Base-by-base conservation (phyloP, 1,284 basidiomycete genomes). In the Ceratobasidium sp. region DNA sequence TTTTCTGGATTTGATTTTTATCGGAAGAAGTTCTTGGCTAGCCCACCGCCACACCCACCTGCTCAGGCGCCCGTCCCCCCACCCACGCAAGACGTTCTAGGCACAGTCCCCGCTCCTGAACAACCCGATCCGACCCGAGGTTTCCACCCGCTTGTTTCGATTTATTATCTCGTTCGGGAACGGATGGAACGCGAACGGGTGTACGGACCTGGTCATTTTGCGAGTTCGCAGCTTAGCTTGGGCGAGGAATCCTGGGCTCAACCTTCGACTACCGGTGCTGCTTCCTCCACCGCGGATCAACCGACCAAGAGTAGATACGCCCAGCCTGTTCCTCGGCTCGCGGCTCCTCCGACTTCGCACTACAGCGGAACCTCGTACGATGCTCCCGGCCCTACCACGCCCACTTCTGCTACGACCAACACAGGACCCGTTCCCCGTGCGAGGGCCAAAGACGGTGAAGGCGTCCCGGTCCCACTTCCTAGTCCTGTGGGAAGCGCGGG, bases 1-100 rank as follows among this genome's bases (percentile, higher is more conserved):
- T 98, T 99, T 85, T 96, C 95, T 33, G 97, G 97, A 2, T 95
- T 99, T 83, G 97, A 98, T 83, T 98, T 97, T 84, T 98, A 98
- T 84, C 90, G 94, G 46, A 92, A 94, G 82, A 98, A 97, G 86
- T 86, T 99, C 60, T 96, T 97, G 85, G 91, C 93, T 0, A 90
- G 91, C 87, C 86, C 71, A 92, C 91, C 3, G 88, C 88, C 81
- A 88, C 89, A 0, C 88, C 90, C 78, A 84, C 88, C 5, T 18
- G 87, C 87, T 15, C 28, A 51, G 6, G 39, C 68, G 23, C 15
- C 58, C 26, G 23, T 28, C 3, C 87, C 69, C 82, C 84, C 3
- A 87, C 88, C 6, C 86, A 89, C 70, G 82, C 83, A 42, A 89
- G 90, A 84, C 81, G 84, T 51, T 84, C 86, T 72, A 88, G 88